These are phyloP conservation scores for Dryas integrifolia DNA, from an alignment of 331 rosid genomes.

Conservation along the genomic window DNA sequence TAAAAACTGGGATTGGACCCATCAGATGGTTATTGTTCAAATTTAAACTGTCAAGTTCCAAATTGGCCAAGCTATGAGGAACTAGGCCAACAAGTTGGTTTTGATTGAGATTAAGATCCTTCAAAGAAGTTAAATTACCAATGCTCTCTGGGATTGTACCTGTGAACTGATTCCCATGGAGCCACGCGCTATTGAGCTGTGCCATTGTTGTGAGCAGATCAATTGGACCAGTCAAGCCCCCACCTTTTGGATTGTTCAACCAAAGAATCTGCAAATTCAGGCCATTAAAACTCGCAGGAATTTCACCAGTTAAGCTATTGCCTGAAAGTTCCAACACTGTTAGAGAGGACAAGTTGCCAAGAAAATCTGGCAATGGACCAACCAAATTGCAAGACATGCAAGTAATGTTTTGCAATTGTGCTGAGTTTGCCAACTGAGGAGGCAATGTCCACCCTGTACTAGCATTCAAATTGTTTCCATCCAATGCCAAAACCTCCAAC, in stretches of 20 bases:
- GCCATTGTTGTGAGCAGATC: conserved; percentile 61
- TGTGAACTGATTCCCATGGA: conserved; percentile 79
- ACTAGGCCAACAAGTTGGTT: conserved; percentile 68
- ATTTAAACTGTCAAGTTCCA: conserved; percentile 49
- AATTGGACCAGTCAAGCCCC: conserved; percentile 53
- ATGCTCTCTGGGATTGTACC: conserved; percentile 66
- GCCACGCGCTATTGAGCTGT: conserved; percentile 65
- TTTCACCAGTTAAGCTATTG: conserved; percentile 49
- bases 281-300: conserved; percentile 43
- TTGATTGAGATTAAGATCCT: conserved; percentile 66
- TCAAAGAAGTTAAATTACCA: conserved; percentile 57
- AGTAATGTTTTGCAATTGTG: conserved; percentile 58
- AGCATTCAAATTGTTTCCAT: conserved; percentile 51
- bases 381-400: conserved; percentile 61
- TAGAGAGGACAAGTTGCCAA: conserved; percentile 59
- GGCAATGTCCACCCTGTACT: conserved; percentile 71
- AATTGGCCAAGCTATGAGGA: conserved; percentile 56
- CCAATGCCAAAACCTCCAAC: conserved; percentile 70
- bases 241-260: conserved; percentile 68
- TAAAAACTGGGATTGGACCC: conserved; percentile 79
- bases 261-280: conserved; percentile 51
- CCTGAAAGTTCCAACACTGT: conserved; percentile 55
- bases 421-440: conserved; percentile 31
- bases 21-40: conserved; percentile 74
- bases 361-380: conserved; percentile 69